These are phyloP conservation scores for Talaromyces islandicus DNA, from an alignment of 2,329 filamentous ascomycete genomes.

Conservation along the genomic window DNA sequence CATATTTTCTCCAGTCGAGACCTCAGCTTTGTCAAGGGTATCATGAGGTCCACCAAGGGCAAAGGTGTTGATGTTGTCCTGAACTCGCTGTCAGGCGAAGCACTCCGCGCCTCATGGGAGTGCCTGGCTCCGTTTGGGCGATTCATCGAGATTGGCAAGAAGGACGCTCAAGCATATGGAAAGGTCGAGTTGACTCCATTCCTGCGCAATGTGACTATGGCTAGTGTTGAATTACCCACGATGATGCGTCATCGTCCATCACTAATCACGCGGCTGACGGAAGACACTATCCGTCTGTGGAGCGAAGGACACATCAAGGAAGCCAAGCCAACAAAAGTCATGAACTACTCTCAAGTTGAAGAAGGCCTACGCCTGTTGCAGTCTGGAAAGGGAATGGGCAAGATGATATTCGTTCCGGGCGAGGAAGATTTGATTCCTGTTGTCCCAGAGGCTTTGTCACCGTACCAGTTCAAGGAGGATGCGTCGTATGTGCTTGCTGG, in stretches of 20 bases:
- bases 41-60: constrained; percentile 16
- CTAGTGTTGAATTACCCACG: constrained; percentile 14
- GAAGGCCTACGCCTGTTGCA: constrained; percentile 16
- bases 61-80: constrained; percentile 16
- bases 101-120: constrained; percentile 14
- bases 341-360: constrained; percentile 14
- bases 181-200: constrained; percentile 12
- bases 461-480: constrained; percentile 9
- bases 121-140: constrained; percentile 15
- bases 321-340: constrained; percentile 12
- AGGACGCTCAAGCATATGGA: constrained; percentile 11
- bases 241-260: constrained; percentile 12
- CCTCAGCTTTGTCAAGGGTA: constrained; percentile 15
- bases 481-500: constrained; percentile 19
- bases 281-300: constrained; percentile 12
- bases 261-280: constrained; percentile 10
- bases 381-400: constrained; percentile 16
- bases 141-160: constrained; percentile 17
- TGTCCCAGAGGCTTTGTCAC: constrained; percentile 10
- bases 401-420: constrained; percentile 14
- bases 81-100: constrained; percentile 14
- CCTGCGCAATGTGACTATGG: constrained; percentile 13
- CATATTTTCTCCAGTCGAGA: constrained; percentile 19
- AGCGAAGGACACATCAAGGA: constrained; percentile 14
- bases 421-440: constrained; percentile 13